A percentile compares a stretch with the other conserved stretches of the same genome.
Conservation (phyloP, 2,329 filamentous ascomycete genomes). For the Fusarium papillatum region DNA sequence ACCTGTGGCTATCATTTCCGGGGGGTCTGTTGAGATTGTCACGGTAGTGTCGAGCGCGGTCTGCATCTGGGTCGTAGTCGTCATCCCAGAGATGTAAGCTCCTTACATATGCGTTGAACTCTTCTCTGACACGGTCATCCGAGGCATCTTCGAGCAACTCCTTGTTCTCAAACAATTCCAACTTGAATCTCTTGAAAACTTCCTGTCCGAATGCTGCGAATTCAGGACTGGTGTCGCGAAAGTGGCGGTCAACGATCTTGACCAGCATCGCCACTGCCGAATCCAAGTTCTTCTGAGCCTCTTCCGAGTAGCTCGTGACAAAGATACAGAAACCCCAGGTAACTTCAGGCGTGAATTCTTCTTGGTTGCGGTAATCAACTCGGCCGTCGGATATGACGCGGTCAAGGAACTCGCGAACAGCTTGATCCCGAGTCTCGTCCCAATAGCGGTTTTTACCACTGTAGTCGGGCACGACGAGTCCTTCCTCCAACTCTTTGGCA, state of each 20-base stretch:
- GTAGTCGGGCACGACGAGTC: neutral
- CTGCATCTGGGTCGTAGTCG: neutral
- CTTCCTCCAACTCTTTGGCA: neutral
- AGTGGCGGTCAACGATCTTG: slow-evolving; percentile 10
- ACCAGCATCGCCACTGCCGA: neutral
- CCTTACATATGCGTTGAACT: slow-evolving; percentile 22
- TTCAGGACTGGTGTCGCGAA: neutral
- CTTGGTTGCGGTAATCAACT: neutral
- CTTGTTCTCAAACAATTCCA: slow-evolving; percentile 20
- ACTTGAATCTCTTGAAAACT: slow-evolving; percentile 10
- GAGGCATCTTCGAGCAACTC: slow-evolving; percentile 20
- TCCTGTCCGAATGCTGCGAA: slow-evolving; percentile 7
- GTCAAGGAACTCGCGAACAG: neutral
- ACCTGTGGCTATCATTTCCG: neutral
- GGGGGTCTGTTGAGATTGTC: slow-evolving; percentile 13
- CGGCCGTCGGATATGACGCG: neutral
- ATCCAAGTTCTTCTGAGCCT: neutral
- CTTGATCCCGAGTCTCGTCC: neutral
- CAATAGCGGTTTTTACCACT: neutral
- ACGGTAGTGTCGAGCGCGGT: neutral
- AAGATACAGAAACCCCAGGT: neutral
- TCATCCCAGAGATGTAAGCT: slow-evolving; percentile 5
- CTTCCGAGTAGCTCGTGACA: neutral
- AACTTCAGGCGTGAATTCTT: neutral
- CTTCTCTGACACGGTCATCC: slow-evolving; percentile 28